A percentile compares a stretch with the other conserved stretches of the same genome.
phyloP scores from a whole-genome alignment of 2,329 filamentous ascomycete species.

The Didymella segeticola region DNA sequence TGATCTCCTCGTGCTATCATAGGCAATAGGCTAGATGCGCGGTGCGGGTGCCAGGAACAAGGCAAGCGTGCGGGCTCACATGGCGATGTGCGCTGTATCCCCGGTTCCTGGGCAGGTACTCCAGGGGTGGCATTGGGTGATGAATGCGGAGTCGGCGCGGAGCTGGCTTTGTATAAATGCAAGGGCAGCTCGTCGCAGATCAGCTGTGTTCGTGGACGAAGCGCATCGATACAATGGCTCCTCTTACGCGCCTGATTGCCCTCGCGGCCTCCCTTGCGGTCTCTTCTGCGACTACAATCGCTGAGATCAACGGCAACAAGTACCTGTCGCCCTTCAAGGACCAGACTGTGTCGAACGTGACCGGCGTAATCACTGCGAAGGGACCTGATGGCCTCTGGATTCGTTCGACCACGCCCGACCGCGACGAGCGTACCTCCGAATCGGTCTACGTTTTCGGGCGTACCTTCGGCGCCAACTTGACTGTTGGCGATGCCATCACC shows the following conservation, averaged over 20 bases:
- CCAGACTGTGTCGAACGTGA: slow-evolving; percentile 64
- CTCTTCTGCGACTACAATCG: slow-evolving; percentile 33
- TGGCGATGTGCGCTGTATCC: slow-evolving; percentile 3
- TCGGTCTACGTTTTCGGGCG: slow-evolving; percentile 70
- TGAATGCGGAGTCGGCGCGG: neutral
- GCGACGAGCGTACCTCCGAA: slow-evolving; percentile 65
- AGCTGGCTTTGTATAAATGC: slow-evolving; percentile 6
- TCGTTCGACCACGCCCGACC: slow-evolving; percentile 64
- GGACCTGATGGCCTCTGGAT: slow-evolving; percentile 69
- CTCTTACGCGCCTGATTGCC: slow-evolving; percentile 24
- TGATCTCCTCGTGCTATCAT: slow-evolving; percentile 13
- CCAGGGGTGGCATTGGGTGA: neutral
- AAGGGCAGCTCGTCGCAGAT: slow-evolving; percentile 9
- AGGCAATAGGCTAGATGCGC: slow-evolving; percentile 12
- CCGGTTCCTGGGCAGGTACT: slow-evolving; percentile 10
- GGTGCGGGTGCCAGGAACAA: slow-evolving; percentile 18
- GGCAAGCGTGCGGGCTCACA: slow-evolving; percentile 12
- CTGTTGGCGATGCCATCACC: slow-evolving; percentile 68
- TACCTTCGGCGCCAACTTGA: slow-evolving; percentile 58
- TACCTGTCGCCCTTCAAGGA: slow-evolving; percentile 68
- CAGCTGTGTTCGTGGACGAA: slow-evolving; percentile 8
- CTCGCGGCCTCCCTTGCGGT: slow-evolving; percentile 25
- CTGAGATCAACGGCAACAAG: slow-evolving; percentile 72
- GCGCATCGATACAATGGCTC: slow-evolving; percentile 20
- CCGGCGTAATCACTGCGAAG: slow-evolving; percentile 70